A percentile compares a stretch with the other conserved stretches of the same genome.
These are phyloP conservation scores for Skeletonema costatum DNA, from an alignment of 108 stramenopile species.

Conservation along the genomic window DNA sequence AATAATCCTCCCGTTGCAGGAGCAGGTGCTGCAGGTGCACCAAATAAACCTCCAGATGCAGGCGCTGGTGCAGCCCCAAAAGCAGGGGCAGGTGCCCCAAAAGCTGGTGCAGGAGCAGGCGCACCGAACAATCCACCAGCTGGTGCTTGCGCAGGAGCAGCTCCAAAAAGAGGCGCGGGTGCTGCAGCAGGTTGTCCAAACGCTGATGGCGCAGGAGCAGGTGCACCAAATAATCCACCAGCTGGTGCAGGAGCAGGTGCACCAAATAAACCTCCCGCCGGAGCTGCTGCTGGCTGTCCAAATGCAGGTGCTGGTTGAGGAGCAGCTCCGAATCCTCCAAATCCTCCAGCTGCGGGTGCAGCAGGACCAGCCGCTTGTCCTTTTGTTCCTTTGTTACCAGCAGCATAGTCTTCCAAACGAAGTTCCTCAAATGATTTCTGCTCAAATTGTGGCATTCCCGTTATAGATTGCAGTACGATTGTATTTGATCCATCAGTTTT, in stretches of 20 bases:
- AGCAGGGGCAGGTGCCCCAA: constrained; percentile 63
- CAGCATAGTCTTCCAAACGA: constrained; percentile 86
- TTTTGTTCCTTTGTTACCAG: constrained; percentile 74
- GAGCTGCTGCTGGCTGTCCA: constrained; percentile 36
- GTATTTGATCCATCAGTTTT: constrained; percentile 67
- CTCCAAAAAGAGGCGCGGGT: constrained; percentile 47
- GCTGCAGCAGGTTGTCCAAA: constrained; percentile 64
- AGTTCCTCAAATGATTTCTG: constrained; percentile 91
- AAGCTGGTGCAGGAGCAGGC: constrained; percentile 49
- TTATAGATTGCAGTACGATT: constrained; percentile 84
- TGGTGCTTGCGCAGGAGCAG: constrained; percentile 38
- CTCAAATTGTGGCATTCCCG: constrained; percentile 86
- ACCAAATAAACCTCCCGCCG: constrained; percentile 22
- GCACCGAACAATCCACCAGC: constrained; percentile 63
- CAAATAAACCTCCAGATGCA: constrained; percentile 49
- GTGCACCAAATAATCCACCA: constrained; percentile 71
- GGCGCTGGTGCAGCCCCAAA: constrained; percentile 54
- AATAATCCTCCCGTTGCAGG: constrained; percentile 48
- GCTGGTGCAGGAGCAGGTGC: constrained; percentile 43
- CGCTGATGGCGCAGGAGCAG: constrained; percentile 42
- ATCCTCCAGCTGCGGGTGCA: constrained; percentile 14
- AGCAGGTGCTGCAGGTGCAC: constrained; percentile 36
- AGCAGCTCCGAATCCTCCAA: constrained; percentile 26
- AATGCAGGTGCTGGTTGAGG: constrained; percentile 36
- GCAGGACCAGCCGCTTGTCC: constrained; percentile 32